These are phyloP conservation scores for Cytospora paraplurivora DNA, from an alignment of 2,329 filamentous ascomycete genomes.

Conservation along the genomic window DNA sequence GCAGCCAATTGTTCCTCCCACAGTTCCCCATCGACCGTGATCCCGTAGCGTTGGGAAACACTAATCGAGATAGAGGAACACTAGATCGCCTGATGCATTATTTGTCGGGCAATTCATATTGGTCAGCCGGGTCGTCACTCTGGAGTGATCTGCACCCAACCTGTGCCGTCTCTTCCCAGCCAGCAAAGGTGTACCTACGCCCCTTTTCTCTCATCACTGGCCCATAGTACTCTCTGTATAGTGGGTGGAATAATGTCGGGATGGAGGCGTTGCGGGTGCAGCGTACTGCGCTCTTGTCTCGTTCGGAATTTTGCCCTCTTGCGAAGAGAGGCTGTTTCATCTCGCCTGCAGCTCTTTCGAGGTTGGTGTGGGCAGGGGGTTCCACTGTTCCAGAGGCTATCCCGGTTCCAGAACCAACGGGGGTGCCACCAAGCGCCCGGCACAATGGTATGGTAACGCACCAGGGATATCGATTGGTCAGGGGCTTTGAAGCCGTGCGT, in stretches of 20 bases:
- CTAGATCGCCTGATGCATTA: constrained; percentile 8
- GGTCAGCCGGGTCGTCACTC: neutral
- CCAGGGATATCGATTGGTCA: constrained; percentile 5
- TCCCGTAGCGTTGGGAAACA: neutral
- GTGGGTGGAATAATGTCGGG: neutral
- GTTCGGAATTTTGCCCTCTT: constrained; percentile 21
- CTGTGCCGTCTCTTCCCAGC: neutral
- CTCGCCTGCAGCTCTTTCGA: constrained; percentile 22
- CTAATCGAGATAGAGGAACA: constrained; percentile 7
- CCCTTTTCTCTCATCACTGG: neutral
- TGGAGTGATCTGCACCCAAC: neutral
- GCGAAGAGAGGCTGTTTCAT: constrained; percentile 23
- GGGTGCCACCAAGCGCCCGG: constrained; percentile 17
- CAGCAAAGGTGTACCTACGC: neutral
- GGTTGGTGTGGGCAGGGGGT: neutral
- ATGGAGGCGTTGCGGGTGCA: neutral
- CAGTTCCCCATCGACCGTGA: neutral
- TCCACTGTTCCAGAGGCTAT: constrained; percentile 1
- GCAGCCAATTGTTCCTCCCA: constrained; percentile 27
- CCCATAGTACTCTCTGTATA: neutral
- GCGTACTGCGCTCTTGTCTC: constrained; percentile 4
- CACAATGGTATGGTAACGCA: constrained; percentile 20
- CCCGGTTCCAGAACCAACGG: constrained; percentile 2
- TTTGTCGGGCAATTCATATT: neutral
- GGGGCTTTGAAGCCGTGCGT: constrained; percentile 1